Base-by-base conservation (phyloP, 805 yeast species). In the Ogataea populi-albae region DNA sequence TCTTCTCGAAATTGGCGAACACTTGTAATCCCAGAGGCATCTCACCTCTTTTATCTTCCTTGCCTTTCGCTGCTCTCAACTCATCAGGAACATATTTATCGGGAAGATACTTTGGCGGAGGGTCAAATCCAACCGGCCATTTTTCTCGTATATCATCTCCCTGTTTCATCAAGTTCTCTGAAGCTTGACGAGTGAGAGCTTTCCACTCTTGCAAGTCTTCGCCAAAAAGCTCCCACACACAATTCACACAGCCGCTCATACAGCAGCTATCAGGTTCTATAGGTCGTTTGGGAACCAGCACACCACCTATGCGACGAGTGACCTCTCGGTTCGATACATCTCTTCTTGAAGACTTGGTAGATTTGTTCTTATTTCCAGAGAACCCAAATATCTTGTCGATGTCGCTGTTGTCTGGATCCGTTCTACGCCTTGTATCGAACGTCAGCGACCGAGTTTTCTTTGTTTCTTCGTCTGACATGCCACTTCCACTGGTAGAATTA, bases 191-290 rank as follows among this genome's bases (percentile, higher is more conserved):
- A 14, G 95, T 66, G 51, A 68, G 61, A 1, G 44, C 55, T 50
- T 79, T 77, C 96, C 96, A 93, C 22, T 86, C 86, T 44, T 77
- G 80, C 32, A 89, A 52, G 56, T 93, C 98, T 35, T 91, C 97
- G 46, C 83, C 81, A 57, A 77, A 91, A 36, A 86, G 64, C 50
- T 89, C 96, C 98, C 98, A 93, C 2, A 91, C 98, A 60, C 98
- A 91, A 61, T 91, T 88, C 20, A 86, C 79, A 60, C 98, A 91
- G 1, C 98, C 98, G 39, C 93, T 81, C 95, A 88, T 88, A 61
- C 98, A 91, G 59, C 98, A 91, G 59, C 91, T 88, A 49, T 89
- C 95, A 2, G 98, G 98, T 49, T 86, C 96, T 4, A 64, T 66
- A 0, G 98, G 98, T 54, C 71, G 74, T n/a, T 74, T 77, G 3